A percentile compares a stretch with the other conserved stretches of the same genome.
Conservation (phyloP, 2,329 filamentous ascomycete species). For the Venturia pyrina region DNA sequence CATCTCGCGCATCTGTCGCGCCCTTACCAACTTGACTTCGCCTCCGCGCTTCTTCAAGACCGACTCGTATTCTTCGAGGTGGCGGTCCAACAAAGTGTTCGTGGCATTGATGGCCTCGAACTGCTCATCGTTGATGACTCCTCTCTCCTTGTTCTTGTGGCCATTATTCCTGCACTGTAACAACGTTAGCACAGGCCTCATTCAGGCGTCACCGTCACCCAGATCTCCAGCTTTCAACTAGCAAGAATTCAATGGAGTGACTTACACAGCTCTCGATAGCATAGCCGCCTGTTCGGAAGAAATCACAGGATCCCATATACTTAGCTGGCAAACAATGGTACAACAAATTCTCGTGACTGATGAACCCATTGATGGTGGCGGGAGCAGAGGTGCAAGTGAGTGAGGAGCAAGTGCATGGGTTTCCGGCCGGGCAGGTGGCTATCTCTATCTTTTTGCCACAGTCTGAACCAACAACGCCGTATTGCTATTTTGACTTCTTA, state of each 20-base stretch:
- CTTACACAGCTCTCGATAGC: not conserved
- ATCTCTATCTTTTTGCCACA: too few relatives aligned
- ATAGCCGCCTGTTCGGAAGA: not conserved
- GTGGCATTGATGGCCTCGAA: not conserved
- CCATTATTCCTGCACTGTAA: not conserved
- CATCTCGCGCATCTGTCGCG: not conserved
- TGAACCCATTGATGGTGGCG: not conserved
- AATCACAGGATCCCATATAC: not conserved
- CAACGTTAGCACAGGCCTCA: not conserved
- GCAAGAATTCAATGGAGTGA: not conserved
- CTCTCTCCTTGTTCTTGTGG: not conserved
- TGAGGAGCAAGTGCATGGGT: not conserved
- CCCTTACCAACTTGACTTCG: not conserved
- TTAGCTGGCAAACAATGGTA: not conserved
- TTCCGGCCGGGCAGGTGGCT: not conserved
- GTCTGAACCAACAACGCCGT: too few relatives aligned
- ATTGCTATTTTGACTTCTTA: not conserved
- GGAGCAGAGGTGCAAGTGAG: not conserved
- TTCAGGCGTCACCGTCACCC: not conserved
- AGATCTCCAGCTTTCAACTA: not conserved
- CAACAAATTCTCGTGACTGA: not conserved
- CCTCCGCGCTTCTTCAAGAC: not conserved
- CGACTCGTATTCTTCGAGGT: not conserved
- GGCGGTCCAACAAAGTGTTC: not conserved
- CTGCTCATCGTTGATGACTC: not conserved